phyloP scores from a whole-genome alignment of 1,284 basidiomycete genomes.

The Pholiota adiposa region DNA sequence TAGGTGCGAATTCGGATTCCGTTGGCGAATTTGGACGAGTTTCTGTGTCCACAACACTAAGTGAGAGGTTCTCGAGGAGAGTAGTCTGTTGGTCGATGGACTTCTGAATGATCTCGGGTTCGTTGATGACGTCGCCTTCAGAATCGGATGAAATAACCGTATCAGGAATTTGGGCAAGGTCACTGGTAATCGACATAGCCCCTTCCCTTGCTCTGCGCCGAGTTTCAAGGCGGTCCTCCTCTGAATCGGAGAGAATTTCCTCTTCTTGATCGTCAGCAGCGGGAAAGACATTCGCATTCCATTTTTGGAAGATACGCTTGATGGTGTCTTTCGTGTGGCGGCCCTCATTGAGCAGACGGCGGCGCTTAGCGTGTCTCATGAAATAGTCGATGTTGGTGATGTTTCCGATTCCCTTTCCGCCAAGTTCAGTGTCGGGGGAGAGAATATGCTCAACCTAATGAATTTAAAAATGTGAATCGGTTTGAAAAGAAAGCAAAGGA shows the following conservation, averaged over 20 bases:
- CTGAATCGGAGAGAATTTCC: slow-evolving; percentile 10
- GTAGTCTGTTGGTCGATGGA: too few species aligned
- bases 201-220: neutral
- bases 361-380: neutral
- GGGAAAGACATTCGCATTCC: neutral
- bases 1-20: too few species aligned
- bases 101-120: too few species aligned
- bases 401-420: neutral
- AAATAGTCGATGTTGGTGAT: neutral
- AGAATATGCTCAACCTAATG: neutral
- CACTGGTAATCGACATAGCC: neutral
- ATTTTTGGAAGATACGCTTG: neutral
- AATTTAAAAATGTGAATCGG: neutral
- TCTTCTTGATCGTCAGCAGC: neutral
- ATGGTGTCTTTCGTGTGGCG: neutral
- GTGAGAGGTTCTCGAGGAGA: too few species aligned
- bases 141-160: too few species aligned
- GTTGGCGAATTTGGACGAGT: too few species aligned
- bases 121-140: too few species aligned
- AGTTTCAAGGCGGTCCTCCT: neutral
- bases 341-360: neutral
- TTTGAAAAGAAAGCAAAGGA: neutral
- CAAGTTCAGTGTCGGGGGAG: neutral
- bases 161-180: neutral
- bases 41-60: too few species aligned